Evolutionary conservation across 768 basidiomycete genomes (phyloP).

Genomic region (Phlegmacium glaucopus): DNA sequence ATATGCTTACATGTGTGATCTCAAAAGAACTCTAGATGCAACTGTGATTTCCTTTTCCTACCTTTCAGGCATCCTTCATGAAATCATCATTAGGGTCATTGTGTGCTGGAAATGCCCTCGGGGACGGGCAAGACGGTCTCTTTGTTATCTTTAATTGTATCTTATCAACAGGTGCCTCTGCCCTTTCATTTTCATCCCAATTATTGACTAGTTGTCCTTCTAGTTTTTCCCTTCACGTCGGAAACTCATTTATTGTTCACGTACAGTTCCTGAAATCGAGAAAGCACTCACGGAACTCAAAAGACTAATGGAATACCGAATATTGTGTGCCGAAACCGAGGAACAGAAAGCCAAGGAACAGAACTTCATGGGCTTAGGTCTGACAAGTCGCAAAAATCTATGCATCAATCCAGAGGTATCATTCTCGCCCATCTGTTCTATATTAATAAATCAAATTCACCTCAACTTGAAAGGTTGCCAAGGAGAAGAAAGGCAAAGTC

Average conservation of each 20-base stretch:
- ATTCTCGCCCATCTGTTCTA: not conserved
- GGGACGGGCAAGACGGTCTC: constrained; percentile 99
- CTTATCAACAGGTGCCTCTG: constrained; percentile 83
- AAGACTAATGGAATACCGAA: constrained; percentile 87
- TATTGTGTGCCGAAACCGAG: constrained; percentile 64
- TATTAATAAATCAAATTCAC: not conserved
- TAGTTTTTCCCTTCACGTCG: constrained; percentile 91
- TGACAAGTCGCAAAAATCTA: constrained; percentile 94
- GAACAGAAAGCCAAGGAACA: constrained; percentile 77
- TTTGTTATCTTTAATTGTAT: constrained; percentile 90
- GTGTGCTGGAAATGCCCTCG: constrained; percentile 99
- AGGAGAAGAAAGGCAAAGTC: constrained; percentile 97
- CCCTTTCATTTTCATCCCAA: not conserved
- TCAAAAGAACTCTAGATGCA: constrained; percentile 94
- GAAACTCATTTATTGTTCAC: constrained; percentile 97
- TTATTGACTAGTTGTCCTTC: constrained; percentile 10
- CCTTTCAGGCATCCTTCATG: not conserved
- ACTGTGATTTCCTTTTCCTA: constrained; percentile 46
- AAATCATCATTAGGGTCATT: constrained; percentile 72
- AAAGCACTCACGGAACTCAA: constrained; percentile 96
- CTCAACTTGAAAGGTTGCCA: constrained; percentile 62
- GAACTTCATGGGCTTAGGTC: constrained; percentile 82
- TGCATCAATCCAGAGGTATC: constrained; percentile 91
- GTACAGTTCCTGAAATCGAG: constrained; percentile 99
- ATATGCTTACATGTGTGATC: constrained; percentile 99